Evolutionary conservation across 352 stramenopile genomes (phyloP).

Genomic region (Pythium apleroticum): DNA sequence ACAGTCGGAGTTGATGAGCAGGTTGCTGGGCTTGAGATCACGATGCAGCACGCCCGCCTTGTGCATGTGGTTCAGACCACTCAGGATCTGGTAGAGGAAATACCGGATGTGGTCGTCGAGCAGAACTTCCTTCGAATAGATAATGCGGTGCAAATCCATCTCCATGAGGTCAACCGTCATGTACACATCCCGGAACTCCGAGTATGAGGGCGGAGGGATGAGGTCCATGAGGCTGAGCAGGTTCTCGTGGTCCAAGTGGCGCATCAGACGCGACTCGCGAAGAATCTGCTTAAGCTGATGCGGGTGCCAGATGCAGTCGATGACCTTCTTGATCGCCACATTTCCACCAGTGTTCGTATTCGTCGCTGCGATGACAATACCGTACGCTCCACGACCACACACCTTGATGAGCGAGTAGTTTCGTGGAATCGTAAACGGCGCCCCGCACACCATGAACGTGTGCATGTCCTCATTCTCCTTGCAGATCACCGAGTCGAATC

Average conservation of each 20-base stretch:
- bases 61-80: slow-evolving; percentile 88
- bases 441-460: slow-evolving; percentile 89
- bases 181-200: slow-evolving; percentile 88
- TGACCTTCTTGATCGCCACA: slow-evolving; percentile 91
- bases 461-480: slow-evolving; percentile 89
- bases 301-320: slow-evolving; percentile 89
- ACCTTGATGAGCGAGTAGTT: slow-evolving; percentile 90
- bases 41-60: slow-evolving; percentile 81
- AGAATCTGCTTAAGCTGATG: slow-evolving; percentile 90
- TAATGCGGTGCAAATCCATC: slow-evolving; percentile 92
- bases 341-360: slow-evolving; percentile 81
- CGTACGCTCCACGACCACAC: slow-evolving; percentile 84
- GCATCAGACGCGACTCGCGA: slow-evolving; percentile 81
- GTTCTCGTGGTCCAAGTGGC: slow-evolving; percentile 86
- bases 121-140: slow-evolving; percentile 91
- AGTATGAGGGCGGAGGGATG: slow-evolving; percentile 80
- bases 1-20: slow-evolving; percentile 93
- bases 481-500: slow-evolving; percentile 63
- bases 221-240: slow-evolving; percentile 83
- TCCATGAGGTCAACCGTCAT: slow-evolving; percentile 93
- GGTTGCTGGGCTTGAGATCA: slow-evolving; percentile 85
- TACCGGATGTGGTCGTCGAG: slow-evolving; percentile 93
- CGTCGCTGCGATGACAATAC: slow-evolving; percentile 88
- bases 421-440: slow-evolving; percentile 80
- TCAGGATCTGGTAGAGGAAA: slow-evolving; percentile 93